These are phyloP conservation scores for Trichosporon faecale DNA, from an alignment of 1,284 basidiomycete species.

Conservation along the genomic window DNA sequence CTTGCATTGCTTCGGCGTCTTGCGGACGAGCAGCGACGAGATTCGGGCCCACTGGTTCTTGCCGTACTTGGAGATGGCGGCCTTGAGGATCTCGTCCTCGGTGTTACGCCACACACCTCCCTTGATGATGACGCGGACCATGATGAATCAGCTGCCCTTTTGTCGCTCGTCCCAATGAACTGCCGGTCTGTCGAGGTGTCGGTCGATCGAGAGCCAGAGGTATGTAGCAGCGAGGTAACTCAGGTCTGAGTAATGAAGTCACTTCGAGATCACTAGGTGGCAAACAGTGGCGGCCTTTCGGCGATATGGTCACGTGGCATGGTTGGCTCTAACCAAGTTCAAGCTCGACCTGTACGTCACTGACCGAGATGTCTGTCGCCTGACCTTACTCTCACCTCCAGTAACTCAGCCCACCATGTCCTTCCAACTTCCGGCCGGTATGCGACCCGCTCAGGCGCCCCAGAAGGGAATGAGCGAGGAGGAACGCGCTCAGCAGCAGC, in stretches of 20 bases:
- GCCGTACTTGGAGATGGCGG: slow-evolving; percentile 95
- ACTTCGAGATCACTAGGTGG: neutral
- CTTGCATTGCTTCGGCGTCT: slow-evolving; percentile 99
- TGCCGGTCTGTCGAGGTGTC: neutral
- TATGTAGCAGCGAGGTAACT: neutral
- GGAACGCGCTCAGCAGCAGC: slow-evolving; percentile 40
- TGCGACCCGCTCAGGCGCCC: slow-evolving; percentile 35
- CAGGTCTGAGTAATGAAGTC: neutral
- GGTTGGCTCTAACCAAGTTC: neutral
- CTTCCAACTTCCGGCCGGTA: slow-evolving; percentile 49
- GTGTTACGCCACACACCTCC: slow-evolving; percentile 64
- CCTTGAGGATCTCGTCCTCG: slow-evolving; percentile 94
- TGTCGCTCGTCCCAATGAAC: slow-evolving; percentile 14
- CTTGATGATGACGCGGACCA: slow-evolving; percentile 87
- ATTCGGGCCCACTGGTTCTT: slow-evolving; percentile 95
- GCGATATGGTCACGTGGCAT: slow-evolving; percentile 7
- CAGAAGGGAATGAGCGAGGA: slow-evolving; percentile 27
- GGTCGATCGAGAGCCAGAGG: neutral
- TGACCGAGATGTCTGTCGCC: neutral
- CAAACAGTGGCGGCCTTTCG: slow-evolving; percentile 7
- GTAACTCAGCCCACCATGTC: slow-evolving; percentile 42
- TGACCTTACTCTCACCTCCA: neutral
- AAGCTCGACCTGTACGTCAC: neutral
- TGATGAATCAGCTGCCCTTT: neutral
- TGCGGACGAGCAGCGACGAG: slow-evolving; percentile 93